Percentiles rank a stretch among this genome's conserved stretches.
Evolutionary conservation across 208 protist genomes (phyloP).

Genomic region (Crithidia bombi): DNA sequence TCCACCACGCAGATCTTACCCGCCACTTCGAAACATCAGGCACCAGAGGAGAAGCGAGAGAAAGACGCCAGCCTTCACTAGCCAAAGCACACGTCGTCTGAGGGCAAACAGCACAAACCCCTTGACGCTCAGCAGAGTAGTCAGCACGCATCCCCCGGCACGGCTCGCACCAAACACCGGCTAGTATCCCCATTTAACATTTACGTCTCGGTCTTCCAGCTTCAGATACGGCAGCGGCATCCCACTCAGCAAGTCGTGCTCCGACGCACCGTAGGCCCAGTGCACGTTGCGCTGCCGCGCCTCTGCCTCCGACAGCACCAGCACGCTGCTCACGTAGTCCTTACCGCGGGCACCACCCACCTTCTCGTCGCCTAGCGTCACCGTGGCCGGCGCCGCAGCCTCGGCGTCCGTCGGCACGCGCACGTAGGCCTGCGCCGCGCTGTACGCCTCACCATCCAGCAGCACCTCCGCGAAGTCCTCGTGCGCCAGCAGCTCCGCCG

Average conservation of each 20-base stretch:
- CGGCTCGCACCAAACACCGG: no score
- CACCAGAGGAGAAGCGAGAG: no score
- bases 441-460: conserved; percentile 9
- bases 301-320: conserved; percentile 24
- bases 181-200: conserved; percentile 11
- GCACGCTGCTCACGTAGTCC: conserved; percentile 16
- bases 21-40: no score
- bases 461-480: conserved; percentile 23
- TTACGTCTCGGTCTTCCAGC: conserved; percentile 10
- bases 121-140: no score
- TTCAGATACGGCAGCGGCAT: conserved; percentile 24
- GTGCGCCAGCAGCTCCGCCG: conserved; percentile 24
- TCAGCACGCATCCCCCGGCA: no score
- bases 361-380: not conserved
- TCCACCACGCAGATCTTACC: no score
- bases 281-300: conserved; percentile 16
- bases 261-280: conserved; percentile 29
- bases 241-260: conserved; percentile 23
- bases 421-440: conserved; percentile 12
- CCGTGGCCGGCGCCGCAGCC: conserved; percentile 7
- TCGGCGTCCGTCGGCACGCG: conserved; percentile 9
- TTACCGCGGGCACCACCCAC: not conserved
- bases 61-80: no score
- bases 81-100: no score
- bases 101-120: no score